phyloP scores from a whole-genome alignment of 2,329 filamentous ascomycete genomes.

The Scorias spongiosa region DNA sequence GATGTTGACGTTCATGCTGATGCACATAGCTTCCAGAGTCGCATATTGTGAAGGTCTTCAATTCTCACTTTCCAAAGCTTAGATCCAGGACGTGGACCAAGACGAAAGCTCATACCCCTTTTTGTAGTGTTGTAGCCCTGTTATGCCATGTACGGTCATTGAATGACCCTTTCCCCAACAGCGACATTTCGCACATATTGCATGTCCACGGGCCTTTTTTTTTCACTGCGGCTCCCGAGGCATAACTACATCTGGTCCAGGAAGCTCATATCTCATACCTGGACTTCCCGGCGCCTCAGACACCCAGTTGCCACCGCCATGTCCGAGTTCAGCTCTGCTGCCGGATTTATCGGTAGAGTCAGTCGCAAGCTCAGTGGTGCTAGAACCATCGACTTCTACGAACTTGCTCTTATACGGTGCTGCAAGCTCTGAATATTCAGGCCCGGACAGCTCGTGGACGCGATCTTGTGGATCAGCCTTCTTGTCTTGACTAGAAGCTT shows the following conservation, averaged over 20 bases:
- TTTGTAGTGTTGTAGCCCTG: too few relatives aligned
- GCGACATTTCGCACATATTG: too few relatives aligned
- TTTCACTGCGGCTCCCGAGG: too few relatives aligned
- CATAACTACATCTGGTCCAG: background rate
- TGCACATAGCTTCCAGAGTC: too few relatives aligned
- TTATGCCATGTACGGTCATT: too few relatives aligned
- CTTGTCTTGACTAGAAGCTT: background rate
- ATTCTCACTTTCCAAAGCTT: too few relatives aligned
- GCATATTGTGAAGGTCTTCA: too few relatives aligned
- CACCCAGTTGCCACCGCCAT: background rate
- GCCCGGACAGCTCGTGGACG: background rate
- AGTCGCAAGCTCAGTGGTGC: background rate
- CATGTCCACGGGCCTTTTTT: too few relatives aligned
- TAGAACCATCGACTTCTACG: background rate
- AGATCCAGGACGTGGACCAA: too few relatives aligned
- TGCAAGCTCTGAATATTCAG: background rate
- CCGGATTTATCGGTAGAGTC: background rate
- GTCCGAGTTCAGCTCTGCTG: background rate
- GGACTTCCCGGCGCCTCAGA: background rate
- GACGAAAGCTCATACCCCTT: too few relatives aligned
- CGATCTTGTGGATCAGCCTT: background rate
- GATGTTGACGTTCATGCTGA: too few relatives aligned
- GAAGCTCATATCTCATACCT: background rate
- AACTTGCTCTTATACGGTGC: background rate
- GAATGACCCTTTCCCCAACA: too few relatives aligned